Conservation (phyloP, 768 basidiomycete genomes). For the Piloderma croceum region DNA sequence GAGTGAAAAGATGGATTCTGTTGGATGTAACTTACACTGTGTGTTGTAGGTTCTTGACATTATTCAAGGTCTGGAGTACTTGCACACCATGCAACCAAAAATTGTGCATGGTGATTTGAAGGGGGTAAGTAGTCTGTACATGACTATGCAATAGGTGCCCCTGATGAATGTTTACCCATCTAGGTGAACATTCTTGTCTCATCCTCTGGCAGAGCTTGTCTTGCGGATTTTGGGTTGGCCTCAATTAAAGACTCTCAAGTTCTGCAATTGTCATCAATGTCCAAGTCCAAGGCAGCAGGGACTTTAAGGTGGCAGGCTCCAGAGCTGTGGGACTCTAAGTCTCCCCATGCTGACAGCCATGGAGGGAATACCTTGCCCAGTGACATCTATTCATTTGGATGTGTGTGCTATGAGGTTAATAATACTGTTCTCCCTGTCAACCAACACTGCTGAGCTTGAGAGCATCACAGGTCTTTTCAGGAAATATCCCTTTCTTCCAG, state of each 20-base stretch:
- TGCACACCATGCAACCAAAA: conserved; percentile 23
- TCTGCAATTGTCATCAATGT: conserved; percentile 15
- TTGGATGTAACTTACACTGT: too few species aligned
- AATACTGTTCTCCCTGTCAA: too few species aligned
- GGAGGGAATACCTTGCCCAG: conserved; percentile 11
- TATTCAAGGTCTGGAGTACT: conserved; percentile 26
- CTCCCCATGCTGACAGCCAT: conserved; percentile 12
- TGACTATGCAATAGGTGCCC: not conserved
- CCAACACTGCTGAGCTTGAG: too few species aligned
- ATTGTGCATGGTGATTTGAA: conserved; percentile 44
- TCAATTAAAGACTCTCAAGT: conserved; percentile 19
- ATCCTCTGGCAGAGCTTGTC: too few species aligned
- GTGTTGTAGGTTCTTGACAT: conserved; percentile 25
- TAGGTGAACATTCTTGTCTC: conserved; percentile 45
- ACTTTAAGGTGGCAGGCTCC: conserved; percentile 35
- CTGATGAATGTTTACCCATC: too few species aligned
- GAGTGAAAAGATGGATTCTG: too few species aligned
- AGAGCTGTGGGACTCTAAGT: conserved; percentile 30
- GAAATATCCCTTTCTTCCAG: conserved; percentile 23
- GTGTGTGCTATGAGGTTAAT: conserved; percentile 38
- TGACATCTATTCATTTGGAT: conserved; percentile 39
- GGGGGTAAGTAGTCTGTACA: conserved; percentile 26
- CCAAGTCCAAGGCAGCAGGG: conserved; percentile 17
- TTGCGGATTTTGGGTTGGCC: conserved; percentile 49
- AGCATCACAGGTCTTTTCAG: conserved; percentile 21